These are phyloP conservation scores for Acacia crassicarpa DNA, from an alignment of 306 rosid genomes.

Conservation along the genomic window DNA sequence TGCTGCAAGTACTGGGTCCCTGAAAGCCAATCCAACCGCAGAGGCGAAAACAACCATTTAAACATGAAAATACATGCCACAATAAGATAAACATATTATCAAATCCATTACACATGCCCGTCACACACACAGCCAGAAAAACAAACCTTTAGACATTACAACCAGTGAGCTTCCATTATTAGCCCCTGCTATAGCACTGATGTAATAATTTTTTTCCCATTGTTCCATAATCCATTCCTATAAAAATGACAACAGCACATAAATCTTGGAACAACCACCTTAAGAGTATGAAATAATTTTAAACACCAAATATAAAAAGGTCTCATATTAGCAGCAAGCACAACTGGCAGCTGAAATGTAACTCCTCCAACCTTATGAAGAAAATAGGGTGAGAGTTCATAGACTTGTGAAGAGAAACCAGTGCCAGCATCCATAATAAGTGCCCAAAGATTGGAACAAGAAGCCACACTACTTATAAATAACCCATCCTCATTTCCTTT, in stretches of 20 bases:
- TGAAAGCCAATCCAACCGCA: constrained; percentile 27
- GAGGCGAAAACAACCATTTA: background rate
- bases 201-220: constrained; percentile 74
- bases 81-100: background rate
- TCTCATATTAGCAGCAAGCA: background rate
- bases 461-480: constrained; percentile 59
- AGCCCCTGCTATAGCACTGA: constrained; percentile 74
- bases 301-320: background rate
- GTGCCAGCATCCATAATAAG: constrained; percentile 85
- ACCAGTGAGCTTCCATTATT: constrained; percentile 70
- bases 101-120: background rate
- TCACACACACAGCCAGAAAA: background rate
- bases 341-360: background rate
- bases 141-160: constrained; percentile 66
- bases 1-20: constrained; percentile 70
- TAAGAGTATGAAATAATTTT: background rate
- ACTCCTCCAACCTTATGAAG: constrained; percentile 67
- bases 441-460: constrained; percentile 68
- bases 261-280: background rate
- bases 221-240: constrained; percentile 89
- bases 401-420: constrained; percentile 62
- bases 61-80: background rate
- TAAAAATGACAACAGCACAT: background rate
- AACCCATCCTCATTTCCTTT: constrained; percentile 71
- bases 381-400: constrained; percentile 59